A percentile compares a stretch with the other conserved stretches of the same genome.
Evolutionary conservation across 345 rosid species (phyloP).

Genomic region (Brassica incana): DNA sequence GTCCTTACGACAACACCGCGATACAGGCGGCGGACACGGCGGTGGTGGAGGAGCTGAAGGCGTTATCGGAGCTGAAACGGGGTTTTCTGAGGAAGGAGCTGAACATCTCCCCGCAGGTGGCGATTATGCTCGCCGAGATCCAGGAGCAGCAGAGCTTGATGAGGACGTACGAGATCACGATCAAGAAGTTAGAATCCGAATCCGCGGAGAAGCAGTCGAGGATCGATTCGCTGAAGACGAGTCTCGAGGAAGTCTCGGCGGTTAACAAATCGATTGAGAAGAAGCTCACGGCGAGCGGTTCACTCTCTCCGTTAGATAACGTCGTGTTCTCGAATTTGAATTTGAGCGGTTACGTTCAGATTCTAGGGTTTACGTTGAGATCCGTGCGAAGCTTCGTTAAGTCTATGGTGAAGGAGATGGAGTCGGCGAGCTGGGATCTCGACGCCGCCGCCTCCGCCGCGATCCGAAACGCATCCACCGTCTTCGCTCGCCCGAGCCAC

Average conservation of each 20-base stretch:
- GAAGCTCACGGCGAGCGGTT: conserved; percentile 66
- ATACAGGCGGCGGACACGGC: conserved; percentile 83
- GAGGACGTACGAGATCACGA: conserved; percentile 78
- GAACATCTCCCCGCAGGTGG: conserved; percentile 81
- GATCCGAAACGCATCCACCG: conserved; percentile 14
- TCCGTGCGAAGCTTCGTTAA: conserved; percentile 70
- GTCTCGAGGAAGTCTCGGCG: conserved; percentile 41
- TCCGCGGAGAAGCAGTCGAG: conserved; percentile 46
- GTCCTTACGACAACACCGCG: conserved; percentile 73
- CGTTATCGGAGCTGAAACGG: conserved; percentile 72
- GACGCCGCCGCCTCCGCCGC: conserved; percentile 67
- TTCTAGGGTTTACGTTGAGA: conserved; percentile 55
- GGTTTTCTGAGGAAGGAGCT: conserved; percentile 64
- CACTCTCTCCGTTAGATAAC: conserved; percentile 53
- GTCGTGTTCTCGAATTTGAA: conserved; percentile 46
- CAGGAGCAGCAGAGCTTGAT: conserved; percentile 94
- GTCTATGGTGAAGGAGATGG: conserved; percentile 74
- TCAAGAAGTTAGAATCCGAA: conserved; percentile 68
- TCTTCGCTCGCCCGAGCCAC: conserved; percentile 52
- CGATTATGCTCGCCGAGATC: conserved; percentile 87
- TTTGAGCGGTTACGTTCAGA: conserved; percentile 54
- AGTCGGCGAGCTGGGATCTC: conserved; percentile 74
- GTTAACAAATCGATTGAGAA: conserved; percentile 60
- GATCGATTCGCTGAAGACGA: conserved; percentile 40
- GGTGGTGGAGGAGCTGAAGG: conserved; percentile 75